Conservation (phyloP, 495 filamentous ascomycete species). For the Daldinia concentrica region DNA sequence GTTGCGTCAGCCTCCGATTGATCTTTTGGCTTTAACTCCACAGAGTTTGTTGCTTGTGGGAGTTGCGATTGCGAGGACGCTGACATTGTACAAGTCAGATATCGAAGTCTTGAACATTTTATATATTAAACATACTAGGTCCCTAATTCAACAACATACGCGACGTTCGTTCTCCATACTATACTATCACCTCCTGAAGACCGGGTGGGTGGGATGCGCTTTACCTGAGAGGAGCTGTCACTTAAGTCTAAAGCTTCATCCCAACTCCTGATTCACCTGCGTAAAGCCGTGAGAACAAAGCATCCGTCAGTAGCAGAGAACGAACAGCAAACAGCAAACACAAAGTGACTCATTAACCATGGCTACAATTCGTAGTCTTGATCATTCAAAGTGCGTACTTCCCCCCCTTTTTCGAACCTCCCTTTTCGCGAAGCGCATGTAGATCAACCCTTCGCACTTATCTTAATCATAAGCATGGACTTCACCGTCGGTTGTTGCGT, state of each 20-base stretch:
- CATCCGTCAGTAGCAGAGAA: neutral
- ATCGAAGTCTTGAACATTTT: neutral
- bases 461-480: slow-evolving; percentile 2
- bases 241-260: slow-evolving; percentile 34
- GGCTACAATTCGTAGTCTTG: slow-evolving; percentile 58
- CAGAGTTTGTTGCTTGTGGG: neutral
- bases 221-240: slow-evolving; percentile 26
- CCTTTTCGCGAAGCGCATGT: neutral
- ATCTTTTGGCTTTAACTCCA: slow-evolving; percentile 17
- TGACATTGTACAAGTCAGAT: slow-evolving; percentile 22
- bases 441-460: slow-evolving; percentile 2
- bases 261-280: slow-evolving; percentile 26
- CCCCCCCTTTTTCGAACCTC: neutral
- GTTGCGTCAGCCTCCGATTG: slow-evolving; percentile 37
- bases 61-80: slow-evolving; percentile 24
- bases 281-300: neutral
- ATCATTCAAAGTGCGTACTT: slow-evolving; percentile 56
- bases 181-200: slow-evolving; percentile 21
- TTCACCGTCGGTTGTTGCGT: neutral
- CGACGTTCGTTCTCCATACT: neutral
- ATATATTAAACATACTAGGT: neutral
- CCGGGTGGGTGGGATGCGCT: slow-evolving; percentile 39
- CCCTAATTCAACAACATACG: neutral
- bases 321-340: neutral
- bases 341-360: slow-evolving; percentile 44